phyloP scores from a whole-genome alignment of 2,329 filamentous ascomycete species.

The Ramularia endophylla region DNA sequence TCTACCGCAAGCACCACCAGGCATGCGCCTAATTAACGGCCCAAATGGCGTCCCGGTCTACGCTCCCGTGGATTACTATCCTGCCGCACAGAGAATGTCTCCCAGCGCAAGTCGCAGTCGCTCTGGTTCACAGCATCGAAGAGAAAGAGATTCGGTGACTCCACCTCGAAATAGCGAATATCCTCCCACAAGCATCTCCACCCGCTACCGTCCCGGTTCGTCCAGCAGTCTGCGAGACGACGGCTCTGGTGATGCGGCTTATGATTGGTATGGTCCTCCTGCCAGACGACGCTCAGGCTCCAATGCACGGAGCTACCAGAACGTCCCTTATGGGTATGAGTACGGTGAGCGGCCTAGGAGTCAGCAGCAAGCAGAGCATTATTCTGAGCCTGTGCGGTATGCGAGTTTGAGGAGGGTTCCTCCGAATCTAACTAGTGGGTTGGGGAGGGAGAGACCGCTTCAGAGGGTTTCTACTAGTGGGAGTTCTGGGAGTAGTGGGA shows the following conservation, averaged over 20 bases:
- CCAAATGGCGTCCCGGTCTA: constrained; percentile 45
- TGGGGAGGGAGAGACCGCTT: neutral
- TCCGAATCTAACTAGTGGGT: constrained; percentile 18
- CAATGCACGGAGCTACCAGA: constrained; percentile 27
- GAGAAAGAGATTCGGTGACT: too few species aligned
- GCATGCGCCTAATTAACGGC: constrained; percentile 44
- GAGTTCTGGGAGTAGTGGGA: constrained; percentile 18
- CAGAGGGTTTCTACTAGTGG: constrained; percentile 4
- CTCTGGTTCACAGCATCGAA: too few species aligned
- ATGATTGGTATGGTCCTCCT: constrained; percentile 31
- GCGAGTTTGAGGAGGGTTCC: constrained; percentile 25
- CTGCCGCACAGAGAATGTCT: constrained; percentile 11
- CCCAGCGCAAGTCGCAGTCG: too few species aligned
- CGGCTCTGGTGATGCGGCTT: neutral
- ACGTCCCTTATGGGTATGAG: constrained; percentile 35
- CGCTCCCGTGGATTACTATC: constrained; percentile 28
- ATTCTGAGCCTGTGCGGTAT: constrained; percentile 32
- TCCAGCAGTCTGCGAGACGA: constrained; percentile 44
- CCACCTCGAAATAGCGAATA: too few species aligned
- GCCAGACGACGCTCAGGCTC: constrained; percentile 36
- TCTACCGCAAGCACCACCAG: constrained; percentile 22
- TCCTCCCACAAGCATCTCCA: constrained; percentile 27
- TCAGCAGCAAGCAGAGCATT: constrained; percentile 28
- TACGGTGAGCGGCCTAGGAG: constrained; percentile 22
- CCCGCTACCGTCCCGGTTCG: constrained; percentile 25